Evolutionary conservation across 768 basidiomycete genomes (phyloP), one percentile per base, ranked within the genome.

Genomic region (Vishniacozyma victoriae): DNA sequence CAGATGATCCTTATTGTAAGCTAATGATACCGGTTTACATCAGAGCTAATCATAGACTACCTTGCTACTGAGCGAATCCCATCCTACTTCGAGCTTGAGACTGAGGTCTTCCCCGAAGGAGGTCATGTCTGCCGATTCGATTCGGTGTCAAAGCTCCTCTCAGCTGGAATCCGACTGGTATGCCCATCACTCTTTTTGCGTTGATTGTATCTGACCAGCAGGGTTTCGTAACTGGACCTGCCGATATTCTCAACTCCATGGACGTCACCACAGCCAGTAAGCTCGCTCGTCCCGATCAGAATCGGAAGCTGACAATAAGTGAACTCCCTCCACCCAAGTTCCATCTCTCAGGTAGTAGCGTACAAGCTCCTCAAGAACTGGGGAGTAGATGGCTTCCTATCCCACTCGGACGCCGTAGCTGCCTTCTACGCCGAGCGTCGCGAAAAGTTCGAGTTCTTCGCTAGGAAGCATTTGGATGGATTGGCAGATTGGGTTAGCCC

Each of bases 61-160:
- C 62, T 67, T 24, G 59, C 65, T 14, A 38, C 55, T 23, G 48
- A 57, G 24, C 59, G 83, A 14, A 80, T 82, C 12, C 80, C 84
- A 1, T 87, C 84, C 0, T 93, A 91, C 72, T 90, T 92, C 64
- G 76, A 79, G 31, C 77, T 93, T 29, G 91, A 95, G 70, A 76
- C 75, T 12, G 77, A 80, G 44, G 78, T 79, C 55, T 76, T 78
- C 6, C 72, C 69, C 1, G 79, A 82, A 57, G 78, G 79, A 19
- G 91, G 91, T 2, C 80, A 83, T 12, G 88, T 93, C 31, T 59
- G 93, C 16, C 81, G 91, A 33, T 89, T 93, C 68, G 91, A 95
- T 67, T 88, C 86, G 64, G 76, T 93, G 45, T 88, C 85, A 46
- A 95, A 95, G 74, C 76, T 92, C 35, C 76, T 75, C 15, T 68